Evolutionary conservation across 306 rosid species (phyloP).

Genomic region (Glycine soja): DNA sequence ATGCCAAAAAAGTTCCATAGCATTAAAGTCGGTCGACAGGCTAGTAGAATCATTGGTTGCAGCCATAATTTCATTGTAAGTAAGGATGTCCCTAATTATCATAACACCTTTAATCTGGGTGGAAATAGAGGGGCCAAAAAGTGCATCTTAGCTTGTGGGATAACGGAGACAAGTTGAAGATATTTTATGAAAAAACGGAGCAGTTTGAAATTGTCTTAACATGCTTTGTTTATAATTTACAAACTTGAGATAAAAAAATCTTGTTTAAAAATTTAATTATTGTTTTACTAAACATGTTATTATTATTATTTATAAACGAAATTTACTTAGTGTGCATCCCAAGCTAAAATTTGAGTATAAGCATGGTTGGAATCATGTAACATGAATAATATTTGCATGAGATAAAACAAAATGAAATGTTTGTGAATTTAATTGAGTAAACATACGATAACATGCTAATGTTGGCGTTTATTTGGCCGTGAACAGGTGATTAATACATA

Average conservation of each 20-base stretch:
- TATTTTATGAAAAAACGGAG: not conserved
- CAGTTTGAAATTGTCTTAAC: slow-evolving; percentile 5
- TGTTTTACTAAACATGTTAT: not conserved
- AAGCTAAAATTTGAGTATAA: not conserved
- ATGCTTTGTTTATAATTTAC: not conserved
- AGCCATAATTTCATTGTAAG: not conserved
- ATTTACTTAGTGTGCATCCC: not conserved
- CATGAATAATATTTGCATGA: not conserved
- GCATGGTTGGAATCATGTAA: not conserved
- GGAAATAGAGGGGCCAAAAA: slow-evolving; percentile 18
- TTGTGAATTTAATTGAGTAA: not conserved
- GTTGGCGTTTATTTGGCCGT: not conserved
- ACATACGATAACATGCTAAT: not conserved
- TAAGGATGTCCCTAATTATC: not conserved
- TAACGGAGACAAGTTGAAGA: not conserved
- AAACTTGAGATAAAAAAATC: no score
- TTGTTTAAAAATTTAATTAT: not conserved
- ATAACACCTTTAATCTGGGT: not conserved
- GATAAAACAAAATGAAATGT: not conserved
- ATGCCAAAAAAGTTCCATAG: not conserved
- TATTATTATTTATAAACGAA: not conserved
- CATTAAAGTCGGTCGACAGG: slow-evolving; percentile 20
- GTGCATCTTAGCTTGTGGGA: not conserved
- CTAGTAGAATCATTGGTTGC: not conserved
- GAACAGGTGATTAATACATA: no score